phyloP scores from a whole-genome alignment of 2,329 filamentous ascomycete genomes.

The Cercospora beticola region DNA sequence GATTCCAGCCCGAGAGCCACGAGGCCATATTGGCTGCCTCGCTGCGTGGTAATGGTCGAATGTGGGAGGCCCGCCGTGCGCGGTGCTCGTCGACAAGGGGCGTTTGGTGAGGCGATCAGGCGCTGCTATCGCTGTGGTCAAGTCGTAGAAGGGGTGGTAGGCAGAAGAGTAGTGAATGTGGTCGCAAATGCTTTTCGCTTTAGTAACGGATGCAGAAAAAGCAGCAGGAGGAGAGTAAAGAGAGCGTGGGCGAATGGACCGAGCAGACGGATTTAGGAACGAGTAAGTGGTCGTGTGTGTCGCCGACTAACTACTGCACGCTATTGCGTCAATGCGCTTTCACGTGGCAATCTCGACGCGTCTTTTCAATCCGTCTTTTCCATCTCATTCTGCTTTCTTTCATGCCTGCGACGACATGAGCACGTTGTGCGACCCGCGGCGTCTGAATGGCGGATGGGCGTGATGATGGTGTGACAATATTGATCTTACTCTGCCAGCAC shows the following conservation, averaged over 20 bases:
- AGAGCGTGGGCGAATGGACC: neutral
- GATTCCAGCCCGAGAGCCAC: conserved; percentile 56
- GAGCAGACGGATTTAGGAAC: neutral
- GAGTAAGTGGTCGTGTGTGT: conserved; percentile 9
- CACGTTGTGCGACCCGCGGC: neutral
- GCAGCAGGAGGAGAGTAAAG: neutral
- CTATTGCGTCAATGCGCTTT: neutral
- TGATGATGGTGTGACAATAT: neutral
- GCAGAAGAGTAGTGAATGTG: neutral
- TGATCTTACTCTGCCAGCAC: neutral
- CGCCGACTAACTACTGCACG: neutral
- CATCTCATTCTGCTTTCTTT: neutral
- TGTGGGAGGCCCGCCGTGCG: neutral
- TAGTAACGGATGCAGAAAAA: neutral
- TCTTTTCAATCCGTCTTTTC: neutral
- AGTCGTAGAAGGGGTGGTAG: neutral
- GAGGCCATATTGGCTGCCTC: conserved; percentile 10
- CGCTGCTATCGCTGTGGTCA: neutral
- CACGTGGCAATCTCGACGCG: neutral
- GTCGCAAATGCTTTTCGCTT: neutral
- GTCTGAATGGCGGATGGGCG: neutral
- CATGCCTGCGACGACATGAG: neutral
- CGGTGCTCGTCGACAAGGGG: neutral
- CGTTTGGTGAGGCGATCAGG: neutral
- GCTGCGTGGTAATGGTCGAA: neutral